These are phyloP conservation scores for Brasilioporus rufonigricans DNA, from an alignment of 768 basidiomycete genomes.

Conservation along the genomic window DNA sequence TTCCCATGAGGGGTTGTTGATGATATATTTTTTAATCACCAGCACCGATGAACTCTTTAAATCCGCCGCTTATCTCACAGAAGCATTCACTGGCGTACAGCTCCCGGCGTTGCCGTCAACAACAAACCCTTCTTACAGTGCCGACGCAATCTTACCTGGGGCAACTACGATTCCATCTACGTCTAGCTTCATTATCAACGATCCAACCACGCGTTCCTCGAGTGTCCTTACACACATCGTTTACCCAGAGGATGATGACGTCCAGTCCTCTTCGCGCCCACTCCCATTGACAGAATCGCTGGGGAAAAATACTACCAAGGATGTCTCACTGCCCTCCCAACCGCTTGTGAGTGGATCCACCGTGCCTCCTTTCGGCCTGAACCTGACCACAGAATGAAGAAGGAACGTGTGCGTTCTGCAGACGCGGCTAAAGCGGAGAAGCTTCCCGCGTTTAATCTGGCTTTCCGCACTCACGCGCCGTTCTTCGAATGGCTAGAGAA, in stretches of 20 bases:
- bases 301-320: too few species aligned
- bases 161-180: not conserved
- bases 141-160: not conserved
- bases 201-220: constrained; percentile 18
- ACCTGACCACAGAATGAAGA: not conserved
- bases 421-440: constrained; percentile 9
- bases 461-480: constrained; percentile 52
- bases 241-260: constrained; percentile 9
- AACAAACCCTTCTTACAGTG: constrained; percentile 13
- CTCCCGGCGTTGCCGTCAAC: constrained; percentile 9
- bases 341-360: too few species aligned
- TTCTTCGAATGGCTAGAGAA: constrained; percentile 79
- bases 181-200: not conserved
- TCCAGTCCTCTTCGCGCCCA: not conserved
- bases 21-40: not conserved
- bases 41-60: constrained; percentile 80
- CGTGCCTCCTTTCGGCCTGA: not conserved
- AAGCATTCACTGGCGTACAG: constrained; percentile 47
- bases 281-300: not conserved
- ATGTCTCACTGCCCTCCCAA: too few species aligned
- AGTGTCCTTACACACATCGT: constrained; percentile 22
- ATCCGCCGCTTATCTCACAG: constrained; percentile 71
- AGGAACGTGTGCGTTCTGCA: not conserved
- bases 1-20: constrained; percentile 1
- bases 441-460: constrained; percentile 64